Percentiles rank a stretch among this genome's conserved stretches.
phyloP scores from a whole-genome alignment of 371 early-diverging fungal genomes.

The Amoeboaphelidium protococcarum region DNA sequence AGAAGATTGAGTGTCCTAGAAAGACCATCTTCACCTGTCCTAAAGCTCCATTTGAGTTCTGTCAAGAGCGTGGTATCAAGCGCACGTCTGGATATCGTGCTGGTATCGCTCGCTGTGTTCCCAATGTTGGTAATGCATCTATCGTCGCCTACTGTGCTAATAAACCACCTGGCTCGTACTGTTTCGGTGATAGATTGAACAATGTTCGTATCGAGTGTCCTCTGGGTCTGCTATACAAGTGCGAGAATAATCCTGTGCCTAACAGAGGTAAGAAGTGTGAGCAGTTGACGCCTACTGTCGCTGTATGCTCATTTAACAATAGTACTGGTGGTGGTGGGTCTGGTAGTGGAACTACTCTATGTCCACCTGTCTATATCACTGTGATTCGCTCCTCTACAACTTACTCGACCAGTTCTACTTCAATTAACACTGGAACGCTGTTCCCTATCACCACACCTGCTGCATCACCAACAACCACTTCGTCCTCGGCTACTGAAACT shows the following conservation, averaged over 20 bases:
- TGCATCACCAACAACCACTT: no score
- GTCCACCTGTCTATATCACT: no score
- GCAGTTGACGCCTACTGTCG: no score
- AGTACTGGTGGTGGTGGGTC: no score
- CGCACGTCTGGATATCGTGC: not conserved
- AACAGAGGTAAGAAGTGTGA: no score
- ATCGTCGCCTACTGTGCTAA: not conserved
- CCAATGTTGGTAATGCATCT: not conserved
- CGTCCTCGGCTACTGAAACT: no score
- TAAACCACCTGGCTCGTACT: not conserved
- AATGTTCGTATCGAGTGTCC: not conserved
- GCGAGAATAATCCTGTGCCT: not conserved
- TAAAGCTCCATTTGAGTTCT: not conserved
- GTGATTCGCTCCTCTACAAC: no score
- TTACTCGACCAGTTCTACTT: no score
- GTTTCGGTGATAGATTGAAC: not conserved
- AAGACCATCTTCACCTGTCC: not conserved
- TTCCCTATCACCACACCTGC: no score
- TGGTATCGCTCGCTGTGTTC: not conserved
- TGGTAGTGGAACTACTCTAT: no score
- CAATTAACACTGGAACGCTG: no score
- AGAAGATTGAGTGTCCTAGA: not conserved
- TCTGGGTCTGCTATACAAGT: not conserved
- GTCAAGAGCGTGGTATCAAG: not conserved
- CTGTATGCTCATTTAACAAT: no score